Base-by-base conservation (phyloP, 1,284 basidiomycete genomes). In the Xerocomus alliaceus region DNA sequence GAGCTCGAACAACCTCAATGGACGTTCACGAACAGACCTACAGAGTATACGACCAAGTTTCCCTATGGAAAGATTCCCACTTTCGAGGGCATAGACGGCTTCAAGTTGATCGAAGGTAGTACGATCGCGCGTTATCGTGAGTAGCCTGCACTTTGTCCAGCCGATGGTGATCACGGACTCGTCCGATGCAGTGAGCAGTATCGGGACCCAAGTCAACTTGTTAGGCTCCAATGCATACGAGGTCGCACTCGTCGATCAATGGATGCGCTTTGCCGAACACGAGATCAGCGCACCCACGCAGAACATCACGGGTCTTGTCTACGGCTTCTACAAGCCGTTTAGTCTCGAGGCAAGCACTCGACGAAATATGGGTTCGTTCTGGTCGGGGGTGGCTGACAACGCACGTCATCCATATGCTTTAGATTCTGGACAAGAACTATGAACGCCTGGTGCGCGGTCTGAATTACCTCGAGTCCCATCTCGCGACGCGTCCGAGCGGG, bases 41-140 rank as follows among this genome's bases (percentile, higher is more conserved):
- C 68, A 1, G 82, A 81, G 56, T 84, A 78, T 72, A 66, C 78
- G 51, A 65, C 71, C 60, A 83, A 84, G 70, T 84, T 82, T 73
- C 77, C 80, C 26, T 70, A 78, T 55, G 83, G 79, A 26, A 81
- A 82, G 77, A 74, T 86, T 60, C 88, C 88, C 52, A 77, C 78
- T 37, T 84, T 88, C 64, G 82, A 85, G 73, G 77, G 75, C 52
- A 68, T 76, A 41, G 83, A 87, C 64, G 86, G 84, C 62, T 79
- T 83, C 73, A 73, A 71, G 64, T 71, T 89, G 55, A 75, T 75
- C 60, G 87, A 89, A 79, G 78, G 78, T n/a, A 73, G 77, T 58
- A 80, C 87, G 63, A 87, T 89, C 65, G 81, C 85, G 22, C 81
- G 79, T 63, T 87, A 87, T 76, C 70, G 87, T 88, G 71, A 80